These are phyloP conservation scores for Apophysomyces elegans DNA, from an alignment of 371 early-diverging fungal genomes.

Conservation along the genomic window DNA sequence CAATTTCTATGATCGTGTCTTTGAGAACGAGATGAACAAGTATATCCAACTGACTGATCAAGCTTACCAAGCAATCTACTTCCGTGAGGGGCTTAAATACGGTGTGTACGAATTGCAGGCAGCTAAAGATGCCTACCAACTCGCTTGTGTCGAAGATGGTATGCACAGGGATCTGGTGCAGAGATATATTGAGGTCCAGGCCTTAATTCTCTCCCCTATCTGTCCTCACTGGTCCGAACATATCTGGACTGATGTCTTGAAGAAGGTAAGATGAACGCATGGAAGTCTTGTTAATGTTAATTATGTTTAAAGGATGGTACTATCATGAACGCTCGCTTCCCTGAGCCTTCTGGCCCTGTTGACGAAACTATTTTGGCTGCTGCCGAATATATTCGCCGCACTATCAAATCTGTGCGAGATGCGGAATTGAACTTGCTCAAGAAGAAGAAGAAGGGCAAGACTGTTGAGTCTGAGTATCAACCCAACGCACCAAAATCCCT, in stretches of 20 bases:
- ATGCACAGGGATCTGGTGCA: conserved; percentile 87
- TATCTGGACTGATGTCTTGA: conserved; percentile 80
- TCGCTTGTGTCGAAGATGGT: conserved; percentile 66
- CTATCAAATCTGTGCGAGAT: conserved; percentile 80
- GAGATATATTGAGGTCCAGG: conserved; percentile 84
- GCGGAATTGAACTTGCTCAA: conserved; percentile 79
- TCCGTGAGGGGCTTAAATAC: conserved; percentile 95
- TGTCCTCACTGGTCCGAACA: conserved; percentile 95
- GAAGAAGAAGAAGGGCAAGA: conserved; percentile 80
- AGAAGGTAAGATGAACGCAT: conserved; percentile 55
- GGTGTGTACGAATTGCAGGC: conserved; percentile 94
- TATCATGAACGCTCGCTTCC: conserved; percentile 79
- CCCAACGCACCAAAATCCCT: conserved; percentile 73
- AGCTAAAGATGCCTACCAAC: conserved; percentile 91
- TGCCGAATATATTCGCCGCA: conserved; percentile 80
- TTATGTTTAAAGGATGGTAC: conserved; percentile 51
- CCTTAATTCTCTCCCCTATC: conserved; percentile 85
- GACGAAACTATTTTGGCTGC: conserved; percentile 77
- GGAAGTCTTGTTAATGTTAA: neutral
- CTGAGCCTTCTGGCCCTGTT: conserved; percentile 56
- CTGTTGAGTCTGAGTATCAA: conserved; percentile 56
- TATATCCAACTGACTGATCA: conserved; percentile 69
- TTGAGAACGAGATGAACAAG: conserved; percentile 87
- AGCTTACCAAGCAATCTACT: conserved; percentile 86
- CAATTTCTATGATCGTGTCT: conserved; percentile 85